A percentile compares a stretch with the other conserved stretches of the same genome.
Evolutionary conservation across 192 early-diverging fungal genomes (phyloP).

Genomic region (Backusella luteola): DNA sequence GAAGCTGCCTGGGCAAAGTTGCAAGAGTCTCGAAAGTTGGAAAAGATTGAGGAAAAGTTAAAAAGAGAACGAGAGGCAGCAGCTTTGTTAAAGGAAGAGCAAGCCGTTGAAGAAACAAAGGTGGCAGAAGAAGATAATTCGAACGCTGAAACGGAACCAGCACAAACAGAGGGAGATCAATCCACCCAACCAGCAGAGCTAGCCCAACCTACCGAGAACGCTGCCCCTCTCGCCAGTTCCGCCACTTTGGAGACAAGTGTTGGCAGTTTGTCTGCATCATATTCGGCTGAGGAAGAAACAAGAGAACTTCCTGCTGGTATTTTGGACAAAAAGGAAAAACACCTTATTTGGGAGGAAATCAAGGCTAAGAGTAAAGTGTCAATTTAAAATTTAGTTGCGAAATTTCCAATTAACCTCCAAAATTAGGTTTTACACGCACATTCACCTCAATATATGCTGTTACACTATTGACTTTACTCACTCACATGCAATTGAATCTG

Average conservation of each 20-base stretch:
- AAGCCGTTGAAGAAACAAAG: background rate
- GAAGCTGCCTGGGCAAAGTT: conserved; percentile 68
- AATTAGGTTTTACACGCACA: conserved; percentile 79
- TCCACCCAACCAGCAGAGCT: background rate
- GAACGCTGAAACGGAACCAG: background rate
- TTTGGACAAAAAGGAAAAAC: conserved; percentile 52
- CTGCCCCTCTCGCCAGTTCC: background rate
- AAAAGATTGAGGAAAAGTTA: conserved; percentile 24
- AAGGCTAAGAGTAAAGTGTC: conserved; percentile 71
- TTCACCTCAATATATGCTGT: conserved; percentile 83
- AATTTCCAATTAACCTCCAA: background rate
- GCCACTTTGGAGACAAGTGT: background rate
- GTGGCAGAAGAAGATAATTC: background rate
- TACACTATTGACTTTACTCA: conserved; percentile 82
- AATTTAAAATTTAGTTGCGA: background rate
- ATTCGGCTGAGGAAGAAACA: background rate
- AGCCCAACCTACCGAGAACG: background rate
- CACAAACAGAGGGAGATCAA: background rate
- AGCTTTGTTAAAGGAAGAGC: conserved; percentile 3
- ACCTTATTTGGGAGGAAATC: conserved; percentile 86
- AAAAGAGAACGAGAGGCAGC: conserved; percentile 13
- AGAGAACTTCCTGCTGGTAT: conserved; percentile 1
- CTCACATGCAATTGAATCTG: conserved; percentile 86
- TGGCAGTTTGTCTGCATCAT: conserved; percentile 12
- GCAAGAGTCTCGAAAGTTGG: conserved; percentile 49